A percentile compares a stretch with the other conserved stretches of the same genome.
Conservation (phyloP, 495 filamentous ascomycete species). For the Penicillium soppii region DNA sequence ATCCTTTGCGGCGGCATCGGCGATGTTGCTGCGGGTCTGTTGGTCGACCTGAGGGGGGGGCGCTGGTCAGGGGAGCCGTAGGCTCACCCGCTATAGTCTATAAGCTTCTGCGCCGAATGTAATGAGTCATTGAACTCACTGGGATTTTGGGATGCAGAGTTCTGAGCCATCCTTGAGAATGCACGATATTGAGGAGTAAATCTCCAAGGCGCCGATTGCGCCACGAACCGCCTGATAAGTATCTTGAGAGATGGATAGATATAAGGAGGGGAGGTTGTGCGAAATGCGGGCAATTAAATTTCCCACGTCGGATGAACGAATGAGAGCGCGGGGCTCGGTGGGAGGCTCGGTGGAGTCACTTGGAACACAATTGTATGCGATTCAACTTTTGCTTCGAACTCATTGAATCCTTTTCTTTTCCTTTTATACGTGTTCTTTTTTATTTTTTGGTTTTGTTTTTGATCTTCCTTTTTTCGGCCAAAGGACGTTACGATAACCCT, state of each 20-base stretch:
- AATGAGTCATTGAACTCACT: conserved; percentile 42
- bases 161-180: conserved; percentile 59
- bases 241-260: conserved; percentile 39
- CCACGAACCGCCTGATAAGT: conserved; percentile 49
- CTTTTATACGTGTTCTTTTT: not conserved
- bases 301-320: conserved; percentile 29
- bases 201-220: conserved; percentile 52
- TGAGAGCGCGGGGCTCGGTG: conserved; percentile 28
- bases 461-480: conserved; percentile 6
- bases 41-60: conserved; percentile 47
- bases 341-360: conserved; percentile 30
- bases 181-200: conserved; percentile 42
- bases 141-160: conserved; percentile 55
- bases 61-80: conserved; percentile 48
- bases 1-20: conserved; percentile 39
- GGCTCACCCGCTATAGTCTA: conserved; percentile 48
- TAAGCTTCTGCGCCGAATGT: conserved; percentile 5
- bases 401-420: not conserved
- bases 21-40: conserved; percentile 47
- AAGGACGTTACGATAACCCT: conserved; percentile 13
- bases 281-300: conserved; percentile 38
- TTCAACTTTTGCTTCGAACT: not conserved
- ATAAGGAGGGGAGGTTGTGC: conserved; percentile 34
- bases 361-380: conserved; percentile 1
- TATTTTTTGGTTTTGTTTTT: not conserved